Percentiles rank a stretch among this genome's conserved stretches.
phyloP scores from a whole-genome alignment of 2,329 filamentous ascomycete species.

The Dothistroma septosporum region DNA sequence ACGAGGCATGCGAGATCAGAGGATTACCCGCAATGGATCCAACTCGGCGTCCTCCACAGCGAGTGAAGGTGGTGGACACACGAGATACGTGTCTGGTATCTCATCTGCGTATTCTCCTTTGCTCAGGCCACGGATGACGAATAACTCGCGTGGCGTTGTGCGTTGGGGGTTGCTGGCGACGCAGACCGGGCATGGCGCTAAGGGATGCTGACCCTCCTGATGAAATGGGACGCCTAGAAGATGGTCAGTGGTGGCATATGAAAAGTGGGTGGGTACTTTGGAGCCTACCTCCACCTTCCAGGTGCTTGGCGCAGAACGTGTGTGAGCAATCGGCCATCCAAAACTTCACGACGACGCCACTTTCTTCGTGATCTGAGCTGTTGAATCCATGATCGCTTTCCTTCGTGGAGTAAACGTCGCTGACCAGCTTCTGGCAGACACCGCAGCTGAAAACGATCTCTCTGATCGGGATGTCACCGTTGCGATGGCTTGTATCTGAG shows the following conservation, averaged over 20 bases:
- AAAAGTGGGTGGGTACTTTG: not conserved
- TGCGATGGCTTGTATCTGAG: not conserved
- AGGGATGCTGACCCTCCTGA: conserved; percentile 38
- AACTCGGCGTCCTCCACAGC: conserved; percentile 32
- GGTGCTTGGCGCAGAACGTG: conserved; percentile 46
- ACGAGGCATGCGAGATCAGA: not conserved
- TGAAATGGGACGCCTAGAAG: conserved; percentile 45
- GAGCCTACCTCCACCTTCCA: conserved; percentile 46
- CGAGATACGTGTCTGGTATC: conserved; percentile 44
- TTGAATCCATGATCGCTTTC: conserved; percentile 37
- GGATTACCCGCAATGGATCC: conserved; percentile 42
- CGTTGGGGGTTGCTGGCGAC: conserved; percentile 29
- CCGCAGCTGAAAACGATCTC: conserved; percentile 49
- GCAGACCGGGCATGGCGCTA: conserved; percentile 46
- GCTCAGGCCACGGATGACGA: conserved; percentile 43
- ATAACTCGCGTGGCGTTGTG: conserved; percentile 38
- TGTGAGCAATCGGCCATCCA: conserved; percentile 50
- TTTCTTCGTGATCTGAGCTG: conserved; percentile 27
- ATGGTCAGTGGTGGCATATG: not conserved
- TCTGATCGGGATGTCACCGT: conserved; percentile 18
- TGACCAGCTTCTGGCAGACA: conserved; percentile 44
- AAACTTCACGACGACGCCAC: conserved; percentile 42
- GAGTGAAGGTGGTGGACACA: conserved; percentile 44
- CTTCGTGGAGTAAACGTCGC: conserved; percentile 43
- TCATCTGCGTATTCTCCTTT: conserved; percentile 41